Base-by-base conservation (phyloP, 2,329 filamentous ascomycete species). In the Coniosporium tulheliwenetii region DNA sequence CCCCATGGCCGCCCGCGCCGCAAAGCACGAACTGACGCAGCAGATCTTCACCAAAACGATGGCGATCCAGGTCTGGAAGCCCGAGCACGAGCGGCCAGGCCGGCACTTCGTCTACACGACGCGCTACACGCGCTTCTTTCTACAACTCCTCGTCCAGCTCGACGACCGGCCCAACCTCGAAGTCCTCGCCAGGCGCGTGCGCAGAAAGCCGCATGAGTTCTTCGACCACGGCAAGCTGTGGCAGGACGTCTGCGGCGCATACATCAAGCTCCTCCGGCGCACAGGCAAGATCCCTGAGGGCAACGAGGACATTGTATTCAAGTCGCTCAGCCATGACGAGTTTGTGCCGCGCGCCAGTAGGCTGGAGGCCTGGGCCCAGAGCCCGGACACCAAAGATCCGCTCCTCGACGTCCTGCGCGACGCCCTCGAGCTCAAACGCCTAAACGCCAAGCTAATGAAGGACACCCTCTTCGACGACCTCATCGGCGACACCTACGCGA, bases 21-120 rank as follows among this genome's bases (percentile, higher is more conserved):
- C 82, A 15, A 87, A 86, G 49, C 74, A 79, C 52, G 83, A 89
- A 41, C 74, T 93, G 10, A 87, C 85, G 39, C 71, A 76, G 40
- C 81, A 93, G 35, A 80, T 94, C 41, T 89, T 94, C 49, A 93
- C 87, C 33, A 94, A 94, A 63, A 93, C 85, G 0, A 93, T 93
- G 80, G 80, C 83, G 1, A 79, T 94, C 58, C 89, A 93, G 53
- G 85, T 95, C 3, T 95, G 87, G 87, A 89, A 87, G 50, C 91
- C 87, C 32, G 87, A 94, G 48, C 78, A 83, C 37, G 87, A 95
- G 56, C 69, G 79, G 15, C 69, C 85, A 0, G 87, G 87, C 0
- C 75, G 87, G 13, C 87, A 95, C 57, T 91, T 93, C 52, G 85
- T 94, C 32, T 95, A 91, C 56, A 94, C 85, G 0, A 78, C 84